phyloP scores from a whole-genome alignment of 2,329 filamentous ascomycete species.

The Xenoacremonium recifei region DNA sequence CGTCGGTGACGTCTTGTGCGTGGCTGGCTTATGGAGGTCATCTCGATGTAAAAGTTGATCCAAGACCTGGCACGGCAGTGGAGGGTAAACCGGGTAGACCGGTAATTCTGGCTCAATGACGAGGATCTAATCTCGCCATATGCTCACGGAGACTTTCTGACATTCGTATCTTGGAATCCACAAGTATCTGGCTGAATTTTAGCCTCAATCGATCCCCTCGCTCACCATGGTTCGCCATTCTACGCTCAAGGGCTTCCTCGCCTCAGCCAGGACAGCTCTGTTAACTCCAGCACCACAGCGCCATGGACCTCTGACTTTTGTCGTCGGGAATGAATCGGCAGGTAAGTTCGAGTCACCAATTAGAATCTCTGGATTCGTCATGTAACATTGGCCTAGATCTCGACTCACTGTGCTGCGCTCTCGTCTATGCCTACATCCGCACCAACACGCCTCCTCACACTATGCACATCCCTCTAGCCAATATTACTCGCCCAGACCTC shows the following conservation, averaged over 20 bases:
- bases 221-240: neutral
- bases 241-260: conserved; percentile 44
- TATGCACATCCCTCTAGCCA: conserved; percentile 71
- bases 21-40: too few relatives aligned
- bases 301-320: conserved; percentile 53
- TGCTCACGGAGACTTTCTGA: too few relatives aligned
- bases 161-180: too few relatives aligned
- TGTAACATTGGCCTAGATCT: too few relatives aligned
- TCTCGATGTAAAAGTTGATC: too few relatives aligned
- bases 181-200: too few relatives aligned
- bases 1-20: too few relatives aligned
- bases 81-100: too few relatives aligned
- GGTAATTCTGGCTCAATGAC: too few relatives aligned
- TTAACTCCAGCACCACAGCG: conserved; percentile 43
- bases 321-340: conserved; percentile 67
- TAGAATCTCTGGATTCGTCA: neutral
- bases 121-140: too few relatives aligned
- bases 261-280: conserved; percentile 47
- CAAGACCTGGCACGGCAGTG: too few relatives aligned
- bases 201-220: too few relatives aligned
- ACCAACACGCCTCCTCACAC: conserved; percentile 53
- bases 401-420: conserved; percentile 73
- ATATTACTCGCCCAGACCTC: conserved; percentile 67
- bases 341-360: conserved; percentile 48
- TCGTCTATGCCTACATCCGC: conserved; percentile 73